Evolutionary conservation across 2,329 filamentous ascomycete genomes (phyloP), one percentile per base, ranked within the genome.

Genomic region (Raffaelea deltoideospora): DNA sequence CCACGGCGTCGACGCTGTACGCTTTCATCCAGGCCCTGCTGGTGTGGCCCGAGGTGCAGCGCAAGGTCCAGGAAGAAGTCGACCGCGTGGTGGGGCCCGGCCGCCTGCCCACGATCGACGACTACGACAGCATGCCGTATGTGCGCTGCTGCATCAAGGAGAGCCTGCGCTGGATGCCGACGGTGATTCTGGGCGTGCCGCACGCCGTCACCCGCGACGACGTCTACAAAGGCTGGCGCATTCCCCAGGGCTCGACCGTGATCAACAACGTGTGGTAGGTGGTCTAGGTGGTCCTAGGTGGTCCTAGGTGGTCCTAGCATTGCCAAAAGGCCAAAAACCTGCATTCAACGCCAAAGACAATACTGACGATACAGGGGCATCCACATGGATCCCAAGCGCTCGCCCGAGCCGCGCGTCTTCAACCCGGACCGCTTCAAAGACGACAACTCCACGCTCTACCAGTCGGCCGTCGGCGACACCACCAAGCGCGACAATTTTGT

Each of bases 401-500:
- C 60, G 42, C 43, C 54, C 1, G 49, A 64, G 17, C 64, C 64
- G 0, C 46, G 53, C 3, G 43, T 35, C 3, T 69, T 68, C 43
- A 46, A 65, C 34, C 64, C 64, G 0, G 53, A 52, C 3, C 53
- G 62, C 3, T 64, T 55, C 35, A 27, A 39, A 10, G 48, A 48
- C 33, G 47, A 56, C 32, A 37, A 43, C 26, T 45, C 47, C 14
- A 44, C 41, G 11, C 40, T 47, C 2, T 42, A 43, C 23, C 45
- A 52, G 34, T 49, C 55, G 6, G 31, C 24, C 0, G 49, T 50
- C 41, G 41, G 44, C 13, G 50, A 54, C 21, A 20, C 36, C 21
- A 37, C 45, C 13, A 57, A 67, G 45, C 57, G 67, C 13, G 68
- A 72, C 33, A 60, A 65, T 9, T 72, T 68, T 48, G 60, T 58